Evolutionary conservation across 495 filamentous ascomycete species (phyloP).

Genomic region (Aspergillus avenaceus): DNA sequence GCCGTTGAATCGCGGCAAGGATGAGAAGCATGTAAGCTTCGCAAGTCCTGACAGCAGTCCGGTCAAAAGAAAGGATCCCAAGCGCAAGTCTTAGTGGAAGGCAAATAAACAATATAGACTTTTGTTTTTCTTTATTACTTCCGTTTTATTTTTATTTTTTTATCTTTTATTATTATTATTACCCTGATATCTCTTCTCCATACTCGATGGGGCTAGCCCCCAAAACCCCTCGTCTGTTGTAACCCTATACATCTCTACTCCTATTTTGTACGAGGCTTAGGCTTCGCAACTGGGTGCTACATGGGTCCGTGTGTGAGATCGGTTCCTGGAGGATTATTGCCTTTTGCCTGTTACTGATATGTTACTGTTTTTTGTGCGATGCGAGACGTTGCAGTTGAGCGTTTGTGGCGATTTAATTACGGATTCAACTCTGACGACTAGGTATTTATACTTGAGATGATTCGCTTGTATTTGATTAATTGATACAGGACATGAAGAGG

Average conservation of each 20-base stretch:
- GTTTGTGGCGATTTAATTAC: slow-evolving; percentile 2
- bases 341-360: background rate
- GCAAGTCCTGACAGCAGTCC: slow-evolving; percentile 35
- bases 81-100: slow-evolving; percentile 15
- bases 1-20: slow-evolving; percentile 35
- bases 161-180: slow-evolving; percentile 5
- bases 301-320: background rate
- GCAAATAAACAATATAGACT: slow-evolving; percentile 17
- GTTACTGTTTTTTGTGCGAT: background rate
- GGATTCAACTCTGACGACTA: slow-evolving; percentile 1
- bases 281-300: background rate
- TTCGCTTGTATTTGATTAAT: background rate
- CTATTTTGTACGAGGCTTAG: slow-evolving; percentile 18
- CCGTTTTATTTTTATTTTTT: slow-evolving; percentile 4
- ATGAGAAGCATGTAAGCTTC: slow-evolving; percentile 46
- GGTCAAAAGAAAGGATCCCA: slow-evolving; percentile 19
- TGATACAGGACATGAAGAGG: background rate
- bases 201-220: slow-evolving; percentile 5
- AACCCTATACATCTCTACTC: slow-evolving; percentile 2
- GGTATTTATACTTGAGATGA: background rate
- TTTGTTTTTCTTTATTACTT: slow-evolving; percentile 5
- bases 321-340: background rate
- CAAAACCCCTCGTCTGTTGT: slow-evolving; percentile 1
- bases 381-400: slow-evolving; percentile 4
- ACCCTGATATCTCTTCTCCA: slow-evolving; percentile 4